Evolutionary conservation across 1,284 basidiomycete species (phyloP).

Genomic region (Athelia sp.): DNA sequence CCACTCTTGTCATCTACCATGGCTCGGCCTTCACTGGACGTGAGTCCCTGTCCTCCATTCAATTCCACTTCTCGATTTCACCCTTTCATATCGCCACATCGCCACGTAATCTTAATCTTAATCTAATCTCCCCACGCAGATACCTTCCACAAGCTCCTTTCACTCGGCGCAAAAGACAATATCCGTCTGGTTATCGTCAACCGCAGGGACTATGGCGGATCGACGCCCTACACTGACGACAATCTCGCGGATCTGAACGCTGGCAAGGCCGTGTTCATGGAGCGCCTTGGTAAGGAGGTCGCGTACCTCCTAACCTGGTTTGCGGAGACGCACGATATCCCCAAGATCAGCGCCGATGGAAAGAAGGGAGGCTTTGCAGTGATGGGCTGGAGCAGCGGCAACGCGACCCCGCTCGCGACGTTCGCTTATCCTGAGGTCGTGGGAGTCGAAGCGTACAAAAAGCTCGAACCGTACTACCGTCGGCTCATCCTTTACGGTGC

Average conservation of each 20-base stretch:
- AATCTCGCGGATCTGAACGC: conserved; percentile 22
- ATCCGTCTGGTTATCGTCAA: conserved; percentile 24
- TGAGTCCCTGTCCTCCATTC: conserved; percentile 8
- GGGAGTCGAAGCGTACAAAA: conserved; percentile 13
- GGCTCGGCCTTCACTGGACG: conserved; percentile 25
- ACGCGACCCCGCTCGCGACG: conserved; percentile 18
- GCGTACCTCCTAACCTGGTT: conserved; percentile 23
- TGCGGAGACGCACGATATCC: conserved; percentile 19
- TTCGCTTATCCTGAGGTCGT: conserved; percentile 18
- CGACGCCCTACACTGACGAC: conserved; percentile 24
- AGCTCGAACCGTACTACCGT: conserved; percentile 22
- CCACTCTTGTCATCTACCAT: conserved; percentile 26
- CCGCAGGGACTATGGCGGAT: conserved; percentile 29
- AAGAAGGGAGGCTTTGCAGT: conserved; percentile 23
- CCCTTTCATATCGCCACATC: conserved; percentile 12
- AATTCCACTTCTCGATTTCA: background rate
- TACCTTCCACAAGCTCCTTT: background rate
- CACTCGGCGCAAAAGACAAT: conserved; percentile 16
- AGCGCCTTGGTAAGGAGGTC: conserved; percentile 18
- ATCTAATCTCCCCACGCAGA: conserved; percentile 1
- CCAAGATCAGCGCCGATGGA: conserved; percentile 15
- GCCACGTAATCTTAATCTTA: conserved; percentile 18
- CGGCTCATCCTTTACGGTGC: conserved; percentile 27
- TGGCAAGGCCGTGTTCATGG: conserved; percentile 19
- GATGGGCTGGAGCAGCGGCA: conserved; percentile 31